Base-by-base conservation (phyloP, 345 rosid species). In the Anastatica hierochuntica region DNA sequence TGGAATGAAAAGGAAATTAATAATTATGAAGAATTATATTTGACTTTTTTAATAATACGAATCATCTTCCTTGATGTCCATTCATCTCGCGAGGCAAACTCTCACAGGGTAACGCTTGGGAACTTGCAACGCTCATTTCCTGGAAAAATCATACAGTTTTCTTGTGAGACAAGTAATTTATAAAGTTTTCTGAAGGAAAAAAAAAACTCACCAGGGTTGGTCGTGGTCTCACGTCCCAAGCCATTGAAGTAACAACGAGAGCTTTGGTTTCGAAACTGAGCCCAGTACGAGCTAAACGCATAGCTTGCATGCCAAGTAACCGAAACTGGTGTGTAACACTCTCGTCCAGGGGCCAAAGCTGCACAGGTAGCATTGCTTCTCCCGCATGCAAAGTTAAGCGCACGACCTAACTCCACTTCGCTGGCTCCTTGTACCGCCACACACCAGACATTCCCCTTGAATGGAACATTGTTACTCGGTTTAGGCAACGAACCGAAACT, bases 231-330 rank as follows among this genome's bases (percentile, higher is more conserved):
- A 42, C 44, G 68, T 11, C 90, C 90, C 13, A 82, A 61, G 42
- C 96, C 94, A 73, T 77, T 67, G 48, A 84, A 80, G 77, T 66
- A 72, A 80, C 96, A 88, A 23, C 33, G 64, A 23, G 72, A 76
- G 7, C 79, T 85, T 20, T 27, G 62, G 36, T 42, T 74, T 31
- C 79, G 68, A 31, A 76, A 82, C 65, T 68, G 62, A 8, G 94
- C 77, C 94, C 88, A 82, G 26, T 82, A 79, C 3, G 94, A 79
- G 60, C 86, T 84, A 31, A 88, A 58, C 0, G 96, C 96, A 11
- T 74, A 88, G 55, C 79, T 84, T 3, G 94, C 83, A 23, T 80
- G 90, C 88, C 71, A 70, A 41, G 13, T 15, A 10, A 74, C n/a
- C 0, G 81, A 74, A 3, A 82, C 55, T 0, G 90, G 96, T 44